These are phyloP conservation scores for Huntiella abstrusa DNA, from an alignment of 2,329 filamentous ascomycete genomes.

Conservation along the genomic window DNA sequence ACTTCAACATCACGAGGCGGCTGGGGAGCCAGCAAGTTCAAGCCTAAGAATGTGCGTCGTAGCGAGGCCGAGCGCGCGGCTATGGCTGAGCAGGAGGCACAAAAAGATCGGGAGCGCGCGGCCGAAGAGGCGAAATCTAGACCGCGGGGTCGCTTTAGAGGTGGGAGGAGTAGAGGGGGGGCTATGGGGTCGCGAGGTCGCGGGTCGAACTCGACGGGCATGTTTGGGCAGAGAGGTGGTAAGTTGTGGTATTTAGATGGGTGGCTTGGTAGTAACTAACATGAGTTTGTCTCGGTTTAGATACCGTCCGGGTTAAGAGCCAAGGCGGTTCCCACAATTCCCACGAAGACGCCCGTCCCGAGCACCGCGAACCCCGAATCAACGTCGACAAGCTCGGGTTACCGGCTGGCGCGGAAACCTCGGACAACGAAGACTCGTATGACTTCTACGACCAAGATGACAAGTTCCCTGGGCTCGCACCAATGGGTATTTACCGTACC, in stretches of 20 bases:
- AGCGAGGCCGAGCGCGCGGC: constrained; percentile 30
- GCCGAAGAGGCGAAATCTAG: constrained; percentile 22
- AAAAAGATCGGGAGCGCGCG: constrained; percentile 23
- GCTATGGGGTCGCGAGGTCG: constrained; percentile 25
- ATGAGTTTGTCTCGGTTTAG: too few relatives aligned
- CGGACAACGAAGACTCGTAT: constrained; percentile 28
- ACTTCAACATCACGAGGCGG: constrained; percentile 11
- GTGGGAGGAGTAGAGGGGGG: constrained; percentile 25
- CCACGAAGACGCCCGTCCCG: constrained; percentile 16
- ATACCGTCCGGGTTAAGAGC: constrained; percentile 5
- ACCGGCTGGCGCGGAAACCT: constrained; percentile 20
- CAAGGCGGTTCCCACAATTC: constrained; percentile 15
- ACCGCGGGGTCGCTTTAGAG: constrained; percentile 22
- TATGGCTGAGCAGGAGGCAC: constrained; percentile 26
- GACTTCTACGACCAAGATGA: constrained; percentile 24
- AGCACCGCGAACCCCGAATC: constrained; percentile 28
- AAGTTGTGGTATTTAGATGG: constrained; percentile 5
- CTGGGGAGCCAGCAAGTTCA: constrained; percentile 22
- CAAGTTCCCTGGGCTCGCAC: constrained; percentile 21
- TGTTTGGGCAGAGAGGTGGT: constrained; percentile 14
- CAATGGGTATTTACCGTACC: constrained; percentile 32
- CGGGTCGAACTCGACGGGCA: constrained; percentile 15
- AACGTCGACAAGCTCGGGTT: constrained; percentile 36
- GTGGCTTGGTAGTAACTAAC: too few relatives aligned
- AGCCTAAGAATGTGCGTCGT: constrained; percentile 29